Evolutionary conservation across 1,139 yeast genomes (phyloP), one percentile per base, ranked within the genome.

Genomic region (Protomyces arabidopsidicola): DNA sequence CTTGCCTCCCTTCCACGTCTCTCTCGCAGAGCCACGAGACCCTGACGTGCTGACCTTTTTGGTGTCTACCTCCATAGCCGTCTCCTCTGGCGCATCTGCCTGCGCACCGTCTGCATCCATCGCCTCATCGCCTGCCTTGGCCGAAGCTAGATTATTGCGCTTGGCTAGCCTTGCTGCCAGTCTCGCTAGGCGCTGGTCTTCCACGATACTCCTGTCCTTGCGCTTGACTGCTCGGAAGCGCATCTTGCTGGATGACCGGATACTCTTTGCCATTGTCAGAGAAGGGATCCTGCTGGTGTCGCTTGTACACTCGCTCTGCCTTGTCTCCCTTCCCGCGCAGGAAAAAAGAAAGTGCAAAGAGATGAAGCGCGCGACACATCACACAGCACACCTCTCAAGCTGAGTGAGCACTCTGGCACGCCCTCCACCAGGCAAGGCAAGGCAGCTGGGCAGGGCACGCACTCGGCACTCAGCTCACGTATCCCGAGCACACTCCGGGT

Each of bases 231-330:
- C 35, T 8, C 65, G 53, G 45, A 52, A 63, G 27, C 57, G 45
- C 45, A 48, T 63, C 55, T 63, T 63, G 51, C 22, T 57, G 27
- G 61, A 54, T 31, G 63, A 55, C 20, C 65, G 56, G 14, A 63
- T 53, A 9, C 56, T 48, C 45, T 63, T 63, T 4, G 65, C 65
- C 65, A 63, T 63, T 14, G 34, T 27, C 6, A 4, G 5, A 27
- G 31, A 27, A 5, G 1, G 31, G 31, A 5, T 27, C 31, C 31
- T 27, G 31, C 31, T 4, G 31, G 31, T 27, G 31, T 27, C 4
- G 31, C 31, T 27, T 27, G 31, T 8, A 27, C 31, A 27, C 31
- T 27, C 8, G 1, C 31, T 27, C 9, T 8, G 6, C 1, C 6
- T 8, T 4, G 31, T 24, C 31, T 24, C 31, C 6, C 6, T 8